Conservation (phyloP, 2,329 filamentous ascomycete species). For the Fusarium sp. region DNA sequence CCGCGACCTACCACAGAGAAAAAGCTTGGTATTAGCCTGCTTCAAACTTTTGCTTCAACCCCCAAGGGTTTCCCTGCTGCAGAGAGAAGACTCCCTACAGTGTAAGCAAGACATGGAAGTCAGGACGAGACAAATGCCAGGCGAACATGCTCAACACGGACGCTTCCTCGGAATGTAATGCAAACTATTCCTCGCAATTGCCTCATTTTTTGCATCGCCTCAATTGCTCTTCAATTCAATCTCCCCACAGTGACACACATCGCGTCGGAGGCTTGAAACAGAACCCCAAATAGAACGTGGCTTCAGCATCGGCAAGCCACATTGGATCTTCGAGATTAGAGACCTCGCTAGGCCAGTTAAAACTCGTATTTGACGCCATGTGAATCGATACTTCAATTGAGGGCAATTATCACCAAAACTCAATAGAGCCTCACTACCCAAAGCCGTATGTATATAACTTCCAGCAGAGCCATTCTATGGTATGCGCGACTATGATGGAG, state of each 20-base stretch:
- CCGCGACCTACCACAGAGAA: background rate
- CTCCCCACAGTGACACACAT: slow-evolving; percentile 3
- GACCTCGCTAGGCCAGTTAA: background rate
- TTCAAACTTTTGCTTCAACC: background rate
- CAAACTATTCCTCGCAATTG: background rate
- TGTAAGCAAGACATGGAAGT: background rate
- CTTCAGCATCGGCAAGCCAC: slow-evolving; percentile 9
- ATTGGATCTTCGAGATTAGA: slow-evolving; percentile 10
- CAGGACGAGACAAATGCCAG: background rate
- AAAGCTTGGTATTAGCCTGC: background rate
- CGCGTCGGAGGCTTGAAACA: slow-evolving; percentile 15
- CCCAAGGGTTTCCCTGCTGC: background rate
- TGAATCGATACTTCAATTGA: background rate
- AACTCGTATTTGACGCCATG: background rate
- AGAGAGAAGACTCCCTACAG: no score
- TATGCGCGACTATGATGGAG: background rate
- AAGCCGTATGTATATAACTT: background rate
- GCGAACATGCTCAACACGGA: background rate
- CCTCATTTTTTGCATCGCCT: background rate
- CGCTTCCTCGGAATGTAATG: background rate
- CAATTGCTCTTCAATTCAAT: background rate
- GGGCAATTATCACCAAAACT: background rate
- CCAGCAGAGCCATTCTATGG: background rate
- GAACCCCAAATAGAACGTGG: slow-evolving; percentile 14
- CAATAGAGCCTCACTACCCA: background rate